phyloP scores from a whole-genome alignment of 805 yeast genomes.

The Diddensiella caesifluorescens region DNA sequence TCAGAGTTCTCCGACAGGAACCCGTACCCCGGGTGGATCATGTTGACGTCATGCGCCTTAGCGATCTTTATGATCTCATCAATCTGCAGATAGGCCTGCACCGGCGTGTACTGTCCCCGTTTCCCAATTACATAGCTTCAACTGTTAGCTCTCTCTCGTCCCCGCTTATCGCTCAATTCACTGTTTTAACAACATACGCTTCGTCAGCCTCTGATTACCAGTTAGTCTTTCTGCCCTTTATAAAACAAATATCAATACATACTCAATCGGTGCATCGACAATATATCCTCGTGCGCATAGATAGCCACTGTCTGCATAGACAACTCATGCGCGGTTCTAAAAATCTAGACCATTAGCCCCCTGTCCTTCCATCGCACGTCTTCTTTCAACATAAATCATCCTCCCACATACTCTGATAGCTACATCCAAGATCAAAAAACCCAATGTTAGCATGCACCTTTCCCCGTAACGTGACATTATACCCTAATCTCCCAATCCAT shows the following conservation, averaged over 20 bases:
- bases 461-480: too few relatives aligned
- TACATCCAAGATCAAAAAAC: conserved; percentile 1
- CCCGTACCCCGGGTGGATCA: conserved; percentile 85
- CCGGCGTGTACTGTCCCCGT: conserved; percentile 87
- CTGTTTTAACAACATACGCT: conserved; percentile 27
- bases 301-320: conserved; percentile 97
- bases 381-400: too few relatives aligned
- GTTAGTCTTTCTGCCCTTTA: conserved; percentile 3
- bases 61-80: conserved; percentile 92
- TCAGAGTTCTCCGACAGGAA: conserved; percentile 87
- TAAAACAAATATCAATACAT: conserved; percentile 13
- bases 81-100: conserved; percentile 90
- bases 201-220: conserved; percentile 33
- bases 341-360: conserved; percentile 48
- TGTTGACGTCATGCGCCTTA: conserved; percentile 65
- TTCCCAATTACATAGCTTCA: conserved; percentile 71
- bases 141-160: background rate
- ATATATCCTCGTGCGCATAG: conserved; percentile 91
- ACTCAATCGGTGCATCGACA: conserved; percentile 87
- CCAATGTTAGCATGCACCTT: too few relatives aligned
- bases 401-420: conserved; percentile 17
- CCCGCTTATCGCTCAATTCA: conserved; percentile 9
- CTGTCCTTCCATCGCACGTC: conserved; percentile 81
- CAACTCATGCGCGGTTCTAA: conserved; percentile 95
- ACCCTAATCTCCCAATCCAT: too few relatives aligned